Conservation (phyloP, 371 early-diverging fungal species). For the Rhizopus sp. region DNA sequence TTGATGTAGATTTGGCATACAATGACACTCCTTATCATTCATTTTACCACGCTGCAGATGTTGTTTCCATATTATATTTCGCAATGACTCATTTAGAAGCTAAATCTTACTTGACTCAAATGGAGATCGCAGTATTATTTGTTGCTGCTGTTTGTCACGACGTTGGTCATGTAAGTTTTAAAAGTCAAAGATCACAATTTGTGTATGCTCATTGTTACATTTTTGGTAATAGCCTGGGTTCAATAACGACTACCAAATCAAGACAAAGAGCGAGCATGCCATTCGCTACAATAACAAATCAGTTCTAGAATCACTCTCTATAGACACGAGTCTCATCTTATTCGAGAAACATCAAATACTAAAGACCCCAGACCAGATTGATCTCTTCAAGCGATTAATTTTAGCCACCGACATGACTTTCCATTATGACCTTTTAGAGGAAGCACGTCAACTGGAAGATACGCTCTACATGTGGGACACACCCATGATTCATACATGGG, state of each 20-base stretch:
- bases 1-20: conserved; percentile 75
- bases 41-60: conserved; percentile 83
- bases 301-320: conserved; percentile 81
- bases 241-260: conserved; percentile 85
- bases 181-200: conserved; percentile 43
- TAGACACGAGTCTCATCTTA: conserved; percentile 62
- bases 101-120: conserved; percentile 56
- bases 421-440: conserved; percentile 72
- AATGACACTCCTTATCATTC: conserved; percentile 79
- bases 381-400: conserved; percentile 39
- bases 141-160: conserved; percentile 88
- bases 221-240: conserved; percentile 66
- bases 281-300: conserved; percentile 65
- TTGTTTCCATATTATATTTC: conserved; percentile 73
- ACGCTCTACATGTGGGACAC: conserved; percentile 1
- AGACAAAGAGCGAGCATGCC: conserved; percentile 70
- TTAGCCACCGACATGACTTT: conserved; percentile 82
- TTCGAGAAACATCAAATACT: conserved; percentile 61
- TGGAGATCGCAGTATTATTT: conserved; percentile 68
- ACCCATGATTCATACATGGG: neutral
- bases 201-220: conserved; percentile 2
- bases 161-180: conserved; percentile 86
- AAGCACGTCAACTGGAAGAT: conserved; percentile 31
- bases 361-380: conserved; percentile 1
- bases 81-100: conserved; percentile 63